Percentiles rank a stretch among this genome's conserved stretches.
phyloP scores from a whole-genome alignment of 2,329 filamentous ascomycete genomes.

The Didymella glomerata region DNA sequence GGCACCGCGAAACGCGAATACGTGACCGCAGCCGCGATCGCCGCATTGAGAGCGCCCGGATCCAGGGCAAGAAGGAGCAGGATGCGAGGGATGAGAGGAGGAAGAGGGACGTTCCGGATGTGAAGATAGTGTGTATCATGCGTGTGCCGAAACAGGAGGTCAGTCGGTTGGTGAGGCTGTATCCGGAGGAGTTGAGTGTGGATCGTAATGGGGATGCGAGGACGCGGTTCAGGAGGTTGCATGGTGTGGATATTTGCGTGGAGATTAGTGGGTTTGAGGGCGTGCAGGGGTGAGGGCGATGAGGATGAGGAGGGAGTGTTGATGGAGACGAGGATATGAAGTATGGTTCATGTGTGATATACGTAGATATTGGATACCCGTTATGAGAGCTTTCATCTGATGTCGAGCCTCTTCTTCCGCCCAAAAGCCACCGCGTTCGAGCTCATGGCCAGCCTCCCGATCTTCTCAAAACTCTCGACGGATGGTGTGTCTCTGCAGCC shows the following conservation, averaged over 20 bases:
- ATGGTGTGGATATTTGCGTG: constrained; percentile 45
- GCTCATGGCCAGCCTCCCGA: no score
- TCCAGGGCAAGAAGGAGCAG: neutral
- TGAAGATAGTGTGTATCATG: constrained; percentile 51
- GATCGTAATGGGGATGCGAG: constrained; percentile 46
- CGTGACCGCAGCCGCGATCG: neutral
- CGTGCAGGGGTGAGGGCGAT: neutral
- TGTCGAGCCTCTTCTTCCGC: no score
- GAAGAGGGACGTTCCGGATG: constrained; percentile 23
- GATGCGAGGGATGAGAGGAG: neutral
- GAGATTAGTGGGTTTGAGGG: constrained; percentile 39
- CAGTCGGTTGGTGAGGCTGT: constrained; percentile 58
- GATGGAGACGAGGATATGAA: no score
- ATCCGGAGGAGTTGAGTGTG: constrained; percentile 61
- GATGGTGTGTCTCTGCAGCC: no score
- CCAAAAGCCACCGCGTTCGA: no score
- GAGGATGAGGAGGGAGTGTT: neutral
- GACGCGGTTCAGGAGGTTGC: constrained; percentile 43
- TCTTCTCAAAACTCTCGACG: no score
- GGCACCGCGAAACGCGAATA: neutral
- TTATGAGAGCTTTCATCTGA: neutral
- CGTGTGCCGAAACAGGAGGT: constrained; percentile 55
- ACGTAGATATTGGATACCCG: neutral
- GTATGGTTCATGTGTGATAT: neutral
- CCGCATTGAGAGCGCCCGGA: neutral